These are phyloP conservation scores for Monosporascus sp. DNA, from an alignment of 2,329 filamentous ascomycete genomes.

Conservation along the genomic window DNA sequence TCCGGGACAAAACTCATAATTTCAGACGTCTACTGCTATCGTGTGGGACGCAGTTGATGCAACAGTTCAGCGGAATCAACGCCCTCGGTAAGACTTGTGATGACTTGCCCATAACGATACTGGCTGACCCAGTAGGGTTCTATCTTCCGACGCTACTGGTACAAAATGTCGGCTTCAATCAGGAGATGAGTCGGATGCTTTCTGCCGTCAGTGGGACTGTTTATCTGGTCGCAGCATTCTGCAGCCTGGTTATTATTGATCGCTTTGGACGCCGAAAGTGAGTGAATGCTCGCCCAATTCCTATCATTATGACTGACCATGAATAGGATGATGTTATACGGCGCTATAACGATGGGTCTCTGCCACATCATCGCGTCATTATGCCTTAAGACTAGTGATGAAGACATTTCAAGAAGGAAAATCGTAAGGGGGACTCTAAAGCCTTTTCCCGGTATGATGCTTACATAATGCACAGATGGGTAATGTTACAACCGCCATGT, in stretches of 20 bases:
- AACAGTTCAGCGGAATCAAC: conserved; percentile 41
- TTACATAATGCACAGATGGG: conserved; percentile 26
- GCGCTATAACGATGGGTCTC: conserved; percentile 27
- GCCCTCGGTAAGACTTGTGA: conserved; percentile 20
- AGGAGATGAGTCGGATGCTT: conserved; percentile 48
- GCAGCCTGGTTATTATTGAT: conserved; percentile 35
- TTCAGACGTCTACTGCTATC: conserved; percentile 32
- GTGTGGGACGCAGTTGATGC: conserved; percentile 44
- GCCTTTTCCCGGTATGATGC: background rate
- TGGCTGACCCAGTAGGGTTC: conserved; percentile 23
- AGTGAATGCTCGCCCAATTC: background rate
- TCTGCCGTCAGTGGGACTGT: conserved; percentile 45
- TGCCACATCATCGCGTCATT: conserved; percentile 35
- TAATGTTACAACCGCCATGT: conserved; percentile 36
- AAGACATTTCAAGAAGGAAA: conserved; percentile 23
- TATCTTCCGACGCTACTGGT: conserved; percentile 52
- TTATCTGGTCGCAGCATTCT: conserved; percentile 32
- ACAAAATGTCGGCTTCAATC: conserved; percentile 47
- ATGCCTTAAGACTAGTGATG: conserved; percentile 26
- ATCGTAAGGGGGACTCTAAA: conserved; percentile 13
- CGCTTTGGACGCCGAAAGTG: conserved; percentile 35
- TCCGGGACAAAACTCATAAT: conserved; percentile 32
- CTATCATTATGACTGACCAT: background rate
- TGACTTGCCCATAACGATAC: conserved; percentile 14
- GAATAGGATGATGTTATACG: conserved; percentile 34